Evolutionary conservation across 495 filamentous ascomycete genomes (phyloP).

Genomic region (Penicillium crystallinum): DNA sequence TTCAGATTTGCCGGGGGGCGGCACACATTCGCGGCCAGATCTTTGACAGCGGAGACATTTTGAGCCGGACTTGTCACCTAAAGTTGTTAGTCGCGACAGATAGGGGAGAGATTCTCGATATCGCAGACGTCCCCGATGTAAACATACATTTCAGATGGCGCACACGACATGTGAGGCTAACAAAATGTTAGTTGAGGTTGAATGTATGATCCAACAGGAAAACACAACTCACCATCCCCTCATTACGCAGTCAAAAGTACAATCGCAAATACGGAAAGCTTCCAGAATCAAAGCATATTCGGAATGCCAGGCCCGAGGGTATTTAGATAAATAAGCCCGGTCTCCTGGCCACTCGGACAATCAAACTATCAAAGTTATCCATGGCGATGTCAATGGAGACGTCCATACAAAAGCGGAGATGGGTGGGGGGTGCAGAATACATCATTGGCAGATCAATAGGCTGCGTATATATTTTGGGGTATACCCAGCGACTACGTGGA

Average conservation of each 20-base stretch:
- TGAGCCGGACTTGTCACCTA: conserved; percentile 40
- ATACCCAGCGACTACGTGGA: conserved; percentile 6
- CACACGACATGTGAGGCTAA: conserved; percentile 42
- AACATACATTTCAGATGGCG: conserved; percentile 43
- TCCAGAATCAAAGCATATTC: conserved; percentile 24
- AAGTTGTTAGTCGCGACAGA: background rate
- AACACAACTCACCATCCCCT: conserved; percentile 41
- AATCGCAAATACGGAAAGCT: conserved; percentile 17
- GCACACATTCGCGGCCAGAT: conserved; percentile 40
- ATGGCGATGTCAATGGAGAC: background rate
- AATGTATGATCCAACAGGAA: background rate
- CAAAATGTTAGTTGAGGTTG: conserved; percentile 1
- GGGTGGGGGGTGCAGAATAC: background rate
- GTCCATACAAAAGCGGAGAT: conserved; percentile 3
- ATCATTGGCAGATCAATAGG: conserved; percentile 15
- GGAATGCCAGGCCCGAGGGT: conserved; percentile 19
- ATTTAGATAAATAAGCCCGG: conserved; percentile 13
- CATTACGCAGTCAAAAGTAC: conserved; percentile 31
- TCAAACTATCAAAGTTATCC: conserved; percentile 1
- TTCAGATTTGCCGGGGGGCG: conserved; percentile 36
- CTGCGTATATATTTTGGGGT: conserved; percentile 14
- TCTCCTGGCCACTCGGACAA: background rate
- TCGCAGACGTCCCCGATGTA: too few species aligned
- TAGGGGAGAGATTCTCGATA: background rate
- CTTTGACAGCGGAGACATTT: conserved; percentile 41